Evolutionary conservation across 2,329 filamentous ascomycete genomes (phyloP), one percentile per base, ranked within the genome.

Genomic region (Penicillium sp.): DNA sequence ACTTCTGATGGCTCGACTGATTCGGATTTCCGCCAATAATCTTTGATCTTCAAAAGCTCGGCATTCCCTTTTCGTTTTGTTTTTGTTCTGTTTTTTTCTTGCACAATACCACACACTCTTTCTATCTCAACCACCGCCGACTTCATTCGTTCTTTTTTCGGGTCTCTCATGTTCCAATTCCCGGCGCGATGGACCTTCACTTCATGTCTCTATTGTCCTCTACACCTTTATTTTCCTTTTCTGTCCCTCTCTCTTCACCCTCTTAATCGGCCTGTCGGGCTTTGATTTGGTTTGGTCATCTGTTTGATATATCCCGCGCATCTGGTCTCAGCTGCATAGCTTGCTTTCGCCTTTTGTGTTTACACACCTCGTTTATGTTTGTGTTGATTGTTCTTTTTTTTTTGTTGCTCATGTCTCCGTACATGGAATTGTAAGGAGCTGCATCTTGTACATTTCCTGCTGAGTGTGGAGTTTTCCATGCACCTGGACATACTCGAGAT

Each of bases 1-100:
- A 99, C 76, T 99, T 99, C 69, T 97, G 46, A 55, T 50, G 10
- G 25, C 9, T 29, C 13, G 19, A 43, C 25, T 25, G 84, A 46
- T 45, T 50, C 59, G 41, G 52, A 46, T 53, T 50, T 53, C 23
- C 29, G 50, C 25, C 21, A 29, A 25, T 50, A 19, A 19, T 51
- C 11, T 41, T 29, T 51, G 40, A 34, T 23, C 55, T 34, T n/a
- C 49, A 63, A 63, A 63, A 59, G 53, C 52, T 57, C 60, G 57
- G 51, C 61, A 49, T 53, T 46, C 39, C 48, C 19, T 53, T 55
- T 51, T 11, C 21, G 19, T 15, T 41, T 23, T 23, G 11, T 43
- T 43, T 16, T 25, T 34, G 8, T 53, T 25, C 55, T 53, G 15
- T n/a, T 41, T 50, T 11, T 15, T 3, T 16, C 56, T 50, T 56